phyloP scores from a whole-genome alignment of 2,329 filamentous ascomycete genomes.

The Aphanocladium album region DNA sequence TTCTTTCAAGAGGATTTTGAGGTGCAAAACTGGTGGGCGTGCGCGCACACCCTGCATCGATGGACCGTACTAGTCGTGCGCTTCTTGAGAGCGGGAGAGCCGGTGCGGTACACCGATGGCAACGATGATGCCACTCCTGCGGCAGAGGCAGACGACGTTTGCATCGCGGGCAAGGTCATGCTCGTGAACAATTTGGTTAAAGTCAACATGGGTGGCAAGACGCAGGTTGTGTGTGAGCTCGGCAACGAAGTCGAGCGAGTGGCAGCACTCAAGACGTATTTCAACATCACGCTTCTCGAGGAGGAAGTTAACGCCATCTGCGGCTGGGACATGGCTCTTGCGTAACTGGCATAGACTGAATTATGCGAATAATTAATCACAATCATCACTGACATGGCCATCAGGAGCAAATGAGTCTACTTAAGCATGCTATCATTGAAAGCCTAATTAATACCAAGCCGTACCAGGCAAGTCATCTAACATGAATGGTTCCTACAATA shows the following conservation, averaged over 20 bases:
- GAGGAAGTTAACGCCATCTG: not conserved
- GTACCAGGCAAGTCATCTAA: slow-evolving; percentile 9
- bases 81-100: slow-evolving; percentile 7
- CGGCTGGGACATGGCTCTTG: not conserved
- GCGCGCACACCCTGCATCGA: slow-evolving; percentile 10
- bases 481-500: slow-evolving; percentile 11
- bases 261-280: not conserved
- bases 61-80: slow-evolving; percentile 13
- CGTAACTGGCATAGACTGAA: too few relatives aligned
- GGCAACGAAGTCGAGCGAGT: slow-evolving; percentile 39
- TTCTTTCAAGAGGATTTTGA: slow-evolving; percentile 34
- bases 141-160: slow-evolving; percentile 23
- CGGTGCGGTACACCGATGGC: not conserved
- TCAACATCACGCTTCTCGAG: not conserved
- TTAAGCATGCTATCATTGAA: slow-evolving; percentile 7
- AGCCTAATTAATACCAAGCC: slow-evolving; percentile 12
- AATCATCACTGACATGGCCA: too few relatives aligned
- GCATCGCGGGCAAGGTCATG: slow-evolving; percentile 45
- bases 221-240: slow-evolving; percentile 38
- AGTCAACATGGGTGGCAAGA: slow-evolving; percentile 42
- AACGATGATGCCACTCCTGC: not conserved
- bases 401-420: not conserved
- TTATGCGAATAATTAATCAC: not conserved
- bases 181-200: slow-evolving; percentile 47
- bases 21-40: slow-evolving; percentile 17